phyloP scores from a whole-genome alignment of 2,329 filamentous ascomycete species.

The Escovopsis sp. region DNA sequence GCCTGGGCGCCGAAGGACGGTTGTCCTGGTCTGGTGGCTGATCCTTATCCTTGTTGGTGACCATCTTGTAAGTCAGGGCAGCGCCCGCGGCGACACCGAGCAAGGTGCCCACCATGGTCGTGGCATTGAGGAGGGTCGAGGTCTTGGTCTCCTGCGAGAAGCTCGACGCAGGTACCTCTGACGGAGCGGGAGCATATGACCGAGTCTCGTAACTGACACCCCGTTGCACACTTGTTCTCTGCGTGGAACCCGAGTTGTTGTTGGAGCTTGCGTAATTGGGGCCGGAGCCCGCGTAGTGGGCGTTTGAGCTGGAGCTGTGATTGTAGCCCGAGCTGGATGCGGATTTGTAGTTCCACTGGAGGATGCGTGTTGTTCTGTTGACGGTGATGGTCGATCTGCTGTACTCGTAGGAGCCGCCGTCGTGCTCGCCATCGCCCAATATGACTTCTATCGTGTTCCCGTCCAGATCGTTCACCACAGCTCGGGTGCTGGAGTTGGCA shows the following conservation, averaged over 20 bases:
- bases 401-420: constrained; percentile 16
- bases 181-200: not conserved
- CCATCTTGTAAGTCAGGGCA: constrained; percentile 54
- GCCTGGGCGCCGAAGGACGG: constrained; percentile 21
- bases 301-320: no score
- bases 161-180: constrained; percentile 4
- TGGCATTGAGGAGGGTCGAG: constrained; percentile 34
- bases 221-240: not conserved
- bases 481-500: constrained; percentile 15
- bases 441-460: constrained; percentile 75
- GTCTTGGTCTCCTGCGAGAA: constrained; percentile 22
- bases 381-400: constrained; percentile 19
- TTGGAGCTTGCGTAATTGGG: not conserved
- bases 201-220: not conserved
- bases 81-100: constrained; percentile 61
- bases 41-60: constrained; percentile 28
- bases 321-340: not conserved
- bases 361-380: constrained; percentile 26
- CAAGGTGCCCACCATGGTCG: constrained; percentile 58
- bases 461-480: constrained; percentile 61
- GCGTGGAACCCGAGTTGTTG: not conserved
- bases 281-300: not conserved
- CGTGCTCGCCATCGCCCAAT: constrained; percentile 25
- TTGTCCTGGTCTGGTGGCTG: constrained; percentile 26
- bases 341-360: constrained; percentile 33